Evolutionary conservation across 352 stramenopile species (phyloP).

Genomic region (Phytophthora rubi): DNA sequence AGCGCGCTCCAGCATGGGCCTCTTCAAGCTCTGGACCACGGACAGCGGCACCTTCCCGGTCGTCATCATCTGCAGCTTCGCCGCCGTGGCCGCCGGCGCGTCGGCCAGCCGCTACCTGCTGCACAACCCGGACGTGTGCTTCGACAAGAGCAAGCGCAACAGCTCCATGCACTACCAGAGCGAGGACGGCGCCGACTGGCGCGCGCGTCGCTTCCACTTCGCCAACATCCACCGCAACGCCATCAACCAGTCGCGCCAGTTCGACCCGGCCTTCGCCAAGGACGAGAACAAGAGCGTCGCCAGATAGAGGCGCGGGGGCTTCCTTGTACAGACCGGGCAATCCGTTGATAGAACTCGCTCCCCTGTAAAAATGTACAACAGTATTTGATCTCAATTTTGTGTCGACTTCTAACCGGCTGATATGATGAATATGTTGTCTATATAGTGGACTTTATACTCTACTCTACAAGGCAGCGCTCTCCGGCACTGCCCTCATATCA

Average conservation of each 20-base stretch:
- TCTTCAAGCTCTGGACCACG: constrained; percentile 61
- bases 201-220: constrained; percentile 49
- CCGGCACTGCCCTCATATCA: constrained; percentile 22
- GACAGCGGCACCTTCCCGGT: constrained; percentile 57
- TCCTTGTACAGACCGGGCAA: too few relatives aligned
- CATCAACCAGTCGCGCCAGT: constrained; percentile 73
- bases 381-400: too few relatives aligned
- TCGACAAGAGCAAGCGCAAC: too few relatives aligned
- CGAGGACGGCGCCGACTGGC: constrained; percentile 23
- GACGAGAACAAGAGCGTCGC: constrained; percentile 56
- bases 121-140: too few relatives aligned
- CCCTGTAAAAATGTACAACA: constrained; percentile 5
- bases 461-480: constrained; percentile 27
- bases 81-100: constrained; percentile 35
- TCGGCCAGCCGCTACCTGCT: constrained; percentile 32
- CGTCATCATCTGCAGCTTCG: constrained; percentile 46
- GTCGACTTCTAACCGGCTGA: too few relatives aligned
- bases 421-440: constrained; percentile 21
- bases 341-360: not conserved
- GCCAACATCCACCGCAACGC: constrained; percentile 58
- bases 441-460: constrained; percentile 19
- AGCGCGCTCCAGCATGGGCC: constrained; percentile 38
- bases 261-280: constrained; percentile 54
- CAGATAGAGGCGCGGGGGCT: constrained; percentile 24
- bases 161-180: too few relatives aligned